phyloP scores from a whole-genome alignment of 108 stramenopile genomes.

The Cyclostephanos invisitatus region DNA sequence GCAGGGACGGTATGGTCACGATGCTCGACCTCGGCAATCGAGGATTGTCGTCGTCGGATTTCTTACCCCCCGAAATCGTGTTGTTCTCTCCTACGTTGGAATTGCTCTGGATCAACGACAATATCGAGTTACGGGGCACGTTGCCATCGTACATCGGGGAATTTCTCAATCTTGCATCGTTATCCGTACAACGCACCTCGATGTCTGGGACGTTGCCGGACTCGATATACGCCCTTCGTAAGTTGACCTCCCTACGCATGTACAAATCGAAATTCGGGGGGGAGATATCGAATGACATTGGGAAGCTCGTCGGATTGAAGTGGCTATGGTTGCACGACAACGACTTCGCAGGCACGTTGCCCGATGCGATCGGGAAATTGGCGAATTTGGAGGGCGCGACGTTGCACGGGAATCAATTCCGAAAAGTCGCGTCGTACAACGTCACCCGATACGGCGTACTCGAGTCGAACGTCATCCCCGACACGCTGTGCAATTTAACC shows the following conservation, averaged over 20 bases:
- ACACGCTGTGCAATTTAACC: slow-evolving; percentile 15
- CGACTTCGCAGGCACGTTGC: slow-evolving; percentile 36
- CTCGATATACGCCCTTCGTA: slow-evolving; percentile 21
- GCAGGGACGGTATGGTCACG: slow-evolving; percentile 15
- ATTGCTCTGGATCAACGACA: slow-evolving; percentile 39
- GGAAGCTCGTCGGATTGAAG: slow-evolving; percentile 23
- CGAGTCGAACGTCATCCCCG: slow-evolving; percentile 19
- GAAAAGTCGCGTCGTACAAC: background rate
- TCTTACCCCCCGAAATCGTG: slow-evolving; percentile 34
- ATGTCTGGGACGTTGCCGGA: slow-evolving; percentile 25
- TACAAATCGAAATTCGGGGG: slow-evolving; percentile 37
- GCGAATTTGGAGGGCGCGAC: slow-evolving; percentile 39
- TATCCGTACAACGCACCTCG: slow-evolving; percentile 24
- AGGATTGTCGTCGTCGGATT: background rate
- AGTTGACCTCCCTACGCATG: slow-evolving; percentile 33
- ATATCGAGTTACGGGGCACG: slow-evolving; percentile 17
- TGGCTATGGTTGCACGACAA: slow-evolving; percentile 53
- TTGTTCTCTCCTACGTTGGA: slow-evolving; percentile 33
- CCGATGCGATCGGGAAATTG: slow-evolving; percentile 18
- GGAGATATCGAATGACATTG: slow-evolving; percentile 21
- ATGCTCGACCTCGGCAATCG: slow-evolving; percentile 36
- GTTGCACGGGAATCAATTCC: slow-evolving; percentile 43
- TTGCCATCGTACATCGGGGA: slow-evolving; percentile 41
- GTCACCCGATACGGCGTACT: background rate
- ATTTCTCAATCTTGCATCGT: slow-evolving; percentile 12